phyloP scores from a whole-genome alignment of 1,284 basidiomycete species.

The Pseudozyma hubeiensis region DNA sequence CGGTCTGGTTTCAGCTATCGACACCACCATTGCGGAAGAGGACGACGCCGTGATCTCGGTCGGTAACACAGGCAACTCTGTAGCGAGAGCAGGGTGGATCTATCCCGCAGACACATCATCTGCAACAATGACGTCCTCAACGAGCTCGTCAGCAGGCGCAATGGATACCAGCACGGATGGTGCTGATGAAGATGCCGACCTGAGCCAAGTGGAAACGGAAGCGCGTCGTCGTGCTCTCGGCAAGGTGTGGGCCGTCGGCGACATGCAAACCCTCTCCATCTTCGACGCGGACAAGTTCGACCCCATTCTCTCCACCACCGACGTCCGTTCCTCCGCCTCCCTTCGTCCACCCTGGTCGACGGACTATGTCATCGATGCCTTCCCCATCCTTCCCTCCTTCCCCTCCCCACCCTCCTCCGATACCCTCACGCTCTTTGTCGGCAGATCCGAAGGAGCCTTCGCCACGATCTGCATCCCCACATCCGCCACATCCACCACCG shows the following conservation, averaged over 20 bases:
- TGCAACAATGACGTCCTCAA: not conserved
- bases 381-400: conserved; percentile 26
- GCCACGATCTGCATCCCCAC: conserved; percentile 31
- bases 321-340: conserved; percentile 50
- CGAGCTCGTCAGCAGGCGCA: conserved; percentile 2
- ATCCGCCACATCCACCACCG: not conserved
- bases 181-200: conserved; percentile 29
- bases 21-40: conserved; percentile 56
- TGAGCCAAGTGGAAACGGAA: conserved; percentile 35
- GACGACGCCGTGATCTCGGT: conserved; percentile 67
- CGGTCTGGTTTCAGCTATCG: conserved; percentile 61
- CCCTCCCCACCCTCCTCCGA: conserved; percentile 7
- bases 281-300: conserved; percentile 66
- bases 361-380: conserved; percentile 65
- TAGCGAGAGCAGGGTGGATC: conserved; percentile 63
- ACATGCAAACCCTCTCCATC: conserved; percentile 66
- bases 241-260: conserved; percentile 61
- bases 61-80: conserved; percentile 60
- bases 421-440: conserved; percentile 33
- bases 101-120: conserved; percentile 10
- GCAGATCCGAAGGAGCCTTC: conserved; percentile 40
- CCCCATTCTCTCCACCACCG: conserved; percentile 39
- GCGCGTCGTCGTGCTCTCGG: conserved; percentile 47
- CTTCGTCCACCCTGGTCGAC: conserved; percentile 58
- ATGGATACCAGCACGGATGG: conserved; percentile 34